Evolutionary conservation across 225 moss, liverwort and hornwort genomes (phyloP), one percentile per base, ranked within the genome.

Genomic region (Sphagnum tenellum): DNA sequence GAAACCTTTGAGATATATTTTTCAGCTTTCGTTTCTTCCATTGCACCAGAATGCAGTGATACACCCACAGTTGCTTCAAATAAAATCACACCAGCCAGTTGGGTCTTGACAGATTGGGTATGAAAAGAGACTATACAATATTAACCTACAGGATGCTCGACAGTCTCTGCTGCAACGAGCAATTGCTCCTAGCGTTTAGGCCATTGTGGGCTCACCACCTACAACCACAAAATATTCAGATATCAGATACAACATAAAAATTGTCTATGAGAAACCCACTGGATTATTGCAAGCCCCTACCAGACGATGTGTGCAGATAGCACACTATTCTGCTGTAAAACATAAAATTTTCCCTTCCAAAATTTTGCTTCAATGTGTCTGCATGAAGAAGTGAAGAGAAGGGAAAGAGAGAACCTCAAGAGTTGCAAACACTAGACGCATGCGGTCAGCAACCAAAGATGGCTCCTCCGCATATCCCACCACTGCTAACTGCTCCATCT

Each of bases 401-500:
- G 4, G 29, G 3, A 64, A n/a, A 48, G 10, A 50, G 29, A 29
- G 29, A 67, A 92, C 92, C 89, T 89, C 92, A 61, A 93, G 78
- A 45, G 92, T 93, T 62, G 76, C 73, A 72, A 89, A 93, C 14
- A 93, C 89, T 64, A 93, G 68, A 66, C 89, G 89, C 92, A 93
- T 93, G 50, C 92, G 83, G 45, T 93, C 89, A 72, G 92, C 85
- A 79, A 93, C 88, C 61, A 93, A 50, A 75, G 89, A 85, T 60
- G 88, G 85, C 74, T 93, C 89, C 74, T 88, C 89, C 53, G 86
- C 83, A 78, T 87, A 80, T 14, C 92, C 92, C 51, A 63, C 64
- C 5, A 89, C 89, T 29, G 83, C 88, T 88, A 93, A 74, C 77
- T 93, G 92, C 72, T 93, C 92, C 85, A 93, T 81, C 72, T 93